Percentiles rank a stretch among this genome's conserved stretches.
Conservation (phyloP, 768 basidiomycete genomes). For the Amanita inopinata region DNA sequence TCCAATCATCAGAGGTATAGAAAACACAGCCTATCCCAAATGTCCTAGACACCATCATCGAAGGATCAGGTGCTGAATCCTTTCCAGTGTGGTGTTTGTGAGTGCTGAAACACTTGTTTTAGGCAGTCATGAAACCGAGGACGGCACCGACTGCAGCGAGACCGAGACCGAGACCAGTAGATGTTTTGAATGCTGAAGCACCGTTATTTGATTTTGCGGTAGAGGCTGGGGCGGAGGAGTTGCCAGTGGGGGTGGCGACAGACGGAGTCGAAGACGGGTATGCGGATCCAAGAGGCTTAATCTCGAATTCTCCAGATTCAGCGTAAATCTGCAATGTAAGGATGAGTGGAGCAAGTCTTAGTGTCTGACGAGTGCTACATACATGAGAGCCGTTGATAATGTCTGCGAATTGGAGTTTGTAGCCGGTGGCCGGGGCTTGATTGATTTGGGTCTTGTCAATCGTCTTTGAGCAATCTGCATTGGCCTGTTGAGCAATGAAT, state of each 20-base stretch:
- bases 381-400: conserved; percentile 6
- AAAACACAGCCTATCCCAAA: neutral
- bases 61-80: neutral
- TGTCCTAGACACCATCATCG: neutral
- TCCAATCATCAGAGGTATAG: neutral
- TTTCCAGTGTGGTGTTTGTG: no score
- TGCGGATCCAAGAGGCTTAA: conserved; percentile 5
- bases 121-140: conserved; percentile 10
- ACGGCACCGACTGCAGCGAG: conserved; percentile 7
- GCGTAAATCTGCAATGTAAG: conserved; percentile 3
- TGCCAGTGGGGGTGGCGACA: neutral
- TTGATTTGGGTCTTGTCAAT: conserved; percentile 3
- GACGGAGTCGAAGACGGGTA: conserved; percentile 1
- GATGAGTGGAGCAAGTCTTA: neutral
- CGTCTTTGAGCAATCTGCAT: conserved; percentile 6
- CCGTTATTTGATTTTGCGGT: neutral
- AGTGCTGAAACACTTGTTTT: neutral
- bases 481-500: conserved; percentile 7
- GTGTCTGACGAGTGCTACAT: neutral
- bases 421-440: conserved; percentile 5
- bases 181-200: conserved; percentile 3
- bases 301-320: conserved; percentile 7
- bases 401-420: conserved; percentile 7
- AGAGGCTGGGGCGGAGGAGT: neutral
- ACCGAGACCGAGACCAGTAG: conserved; percentile 4